Conservation (phyloP, 1,284 basidiomycete species). For the Quambalaria eucalypti region DNA sequence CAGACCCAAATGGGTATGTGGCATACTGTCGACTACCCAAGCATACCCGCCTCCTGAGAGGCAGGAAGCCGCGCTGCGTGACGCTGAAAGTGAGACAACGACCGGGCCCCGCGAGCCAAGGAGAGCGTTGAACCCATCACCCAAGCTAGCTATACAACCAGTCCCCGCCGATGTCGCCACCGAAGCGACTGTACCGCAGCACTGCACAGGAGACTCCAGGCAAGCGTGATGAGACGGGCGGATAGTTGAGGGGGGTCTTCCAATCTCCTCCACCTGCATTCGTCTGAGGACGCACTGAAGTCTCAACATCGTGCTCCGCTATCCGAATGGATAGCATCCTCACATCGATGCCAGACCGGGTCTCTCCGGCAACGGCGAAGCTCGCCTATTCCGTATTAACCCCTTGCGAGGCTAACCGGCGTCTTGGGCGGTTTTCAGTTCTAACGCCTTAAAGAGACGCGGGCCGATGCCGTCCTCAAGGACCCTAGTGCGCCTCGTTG, state of each 20-base stretch:
- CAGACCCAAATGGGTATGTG: background rate
- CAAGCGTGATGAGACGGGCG: no score
- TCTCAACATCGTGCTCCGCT: background rate
- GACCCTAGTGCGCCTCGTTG: no score
- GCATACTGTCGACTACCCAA: no score
- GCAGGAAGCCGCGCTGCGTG: no score
- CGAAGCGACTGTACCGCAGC: no score
- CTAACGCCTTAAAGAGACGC: background rate
- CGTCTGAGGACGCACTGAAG: background rate
- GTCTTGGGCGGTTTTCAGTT: background rate
- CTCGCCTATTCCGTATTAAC: slow-evolving; percentile 1
- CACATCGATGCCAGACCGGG: background rate
- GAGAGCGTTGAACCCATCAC: no score
- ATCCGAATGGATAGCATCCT: background rate
- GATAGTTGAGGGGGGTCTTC: slow-evolving; percentile 1
- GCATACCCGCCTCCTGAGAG: no score
- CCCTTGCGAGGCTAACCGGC: background rate
- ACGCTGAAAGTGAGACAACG: no score
- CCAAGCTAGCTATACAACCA: no score
- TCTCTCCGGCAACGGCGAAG: background rate
- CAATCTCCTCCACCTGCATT: background rate
- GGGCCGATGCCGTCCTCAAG: background rate
- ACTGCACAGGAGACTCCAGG: no score
- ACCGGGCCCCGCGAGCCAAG: no score
- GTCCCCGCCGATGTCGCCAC: no score